Evolutionary conservation across 495 filamentous ascomycete species (phyloP), one percentile per base, ranked within the genome.

Genomic region (Penicillium riverlandense): DNA sequence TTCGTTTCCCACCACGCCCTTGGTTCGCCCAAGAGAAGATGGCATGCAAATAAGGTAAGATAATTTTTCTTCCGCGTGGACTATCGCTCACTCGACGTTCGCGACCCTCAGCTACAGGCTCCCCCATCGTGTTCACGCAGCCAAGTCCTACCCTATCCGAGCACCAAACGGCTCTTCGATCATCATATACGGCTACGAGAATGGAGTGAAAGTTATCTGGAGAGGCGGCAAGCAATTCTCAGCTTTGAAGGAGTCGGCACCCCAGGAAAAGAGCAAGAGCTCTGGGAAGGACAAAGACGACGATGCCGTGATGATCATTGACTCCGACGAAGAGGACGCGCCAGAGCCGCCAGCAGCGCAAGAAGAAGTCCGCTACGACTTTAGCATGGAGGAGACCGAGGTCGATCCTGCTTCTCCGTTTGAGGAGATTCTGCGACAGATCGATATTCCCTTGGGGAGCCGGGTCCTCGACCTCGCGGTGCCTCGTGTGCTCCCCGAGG

Each of bases 91-190:
- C 22, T 22, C 22, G 22, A 22, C 29, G 30, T 35, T 38, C 45
- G 43, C 49, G 41, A 44, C 37, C 34, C 53, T 48, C 49, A 92
- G 86, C 64, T 94, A 94, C 57, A 75, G 85, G 42, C 73, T 92
- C 13, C 71, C 79, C 37, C 79, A 85, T 58, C 85, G 87, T 53
- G 71, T 90, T 41, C 74, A 90, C 64, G 67, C 80, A 33, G 78
- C 85, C 29, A 78, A 83, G 58, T 72, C 78, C 41, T 95, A 94
- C 58, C 89, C 90, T 7, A 63, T 88, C 16, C 73, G 71, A 42
- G 79, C 88, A 7, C 82, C 86, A 6, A 92, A 95, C 60, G 89
- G 88, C 52, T 90, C 90, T 8, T 85, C 81, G 2, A 76, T 96
- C 56, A 75, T 94, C 41, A 56, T 95, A 28, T 91, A 92, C 58